Conservation (phyloP, 257 asterid genomes). For the Buddleja alternifolia region DNA sequence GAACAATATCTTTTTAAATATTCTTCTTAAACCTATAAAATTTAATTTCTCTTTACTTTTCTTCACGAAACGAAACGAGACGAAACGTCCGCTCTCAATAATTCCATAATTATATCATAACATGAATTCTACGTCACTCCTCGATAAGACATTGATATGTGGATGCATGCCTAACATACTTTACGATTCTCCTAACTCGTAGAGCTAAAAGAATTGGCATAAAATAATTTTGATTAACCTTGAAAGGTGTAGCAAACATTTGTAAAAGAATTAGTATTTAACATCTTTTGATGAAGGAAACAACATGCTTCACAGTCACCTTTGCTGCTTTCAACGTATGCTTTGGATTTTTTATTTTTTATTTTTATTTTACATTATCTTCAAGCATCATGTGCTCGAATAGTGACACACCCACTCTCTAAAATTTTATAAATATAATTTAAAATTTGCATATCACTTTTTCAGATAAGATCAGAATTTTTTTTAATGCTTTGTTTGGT, state of each 20-base stretch:
- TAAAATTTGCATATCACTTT: no score
- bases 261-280: neutral
- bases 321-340: conserved; percentile 3
- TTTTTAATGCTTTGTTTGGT: neutral
- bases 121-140: no score
- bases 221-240: no score
- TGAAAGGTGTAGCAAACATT: neutral
- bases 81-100: no score
- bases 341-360: conserved; percentile 8
- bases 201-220: neutral
- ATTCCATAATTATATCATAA: no score
- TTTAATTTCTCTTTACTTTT: no score
- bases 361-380: neutral
- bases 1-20: no score
- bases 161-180: conserved; percentile 16
- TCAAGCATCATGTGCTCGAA: conserved; percentile 25
- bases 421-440: no score
- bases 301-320: neutral
- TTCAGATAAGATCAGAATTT: conserved; percentile 14
- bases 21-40: no score
- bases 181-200: conserved; percentile 21
- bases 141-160: conserved; percentile 13
- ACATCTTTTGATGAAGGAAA: conserved; percentile 5
- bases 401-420: conserved; percentile 19
- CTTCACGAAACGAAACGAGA: no score